These are phyloP conservation scores for Apiospora malaysiana DNA, from an alignment of 2,329 filamentous ascomycete species.

Conservation along the genomic window DNA sequence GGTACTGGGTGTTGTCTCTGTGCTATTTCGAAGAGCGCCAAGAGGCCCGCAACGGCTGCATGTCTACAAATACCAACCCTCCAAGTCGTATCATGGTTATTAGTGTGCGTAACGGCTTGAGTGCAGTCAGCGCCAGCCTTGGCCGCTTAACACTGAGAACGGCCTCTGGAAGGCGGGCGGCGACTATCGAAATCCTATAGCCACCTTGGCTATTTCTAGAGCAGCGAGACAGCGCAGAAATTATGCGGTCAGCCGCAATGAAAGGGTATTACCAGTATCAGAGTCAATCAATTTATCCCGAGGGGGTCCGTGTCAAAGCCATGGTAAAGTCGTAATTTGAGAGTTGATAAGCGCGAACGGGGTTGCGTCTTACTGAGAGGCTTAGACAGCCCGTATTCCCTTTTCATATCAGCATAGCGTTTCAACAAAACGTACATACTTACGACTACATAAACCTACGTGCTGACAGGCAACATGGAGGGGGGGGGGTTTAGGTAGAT, in stretches of 20 bases:
- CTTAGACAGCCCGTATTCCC: slow-evolving; percentile 17
- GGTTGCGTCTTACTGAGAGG: slow-evolving; percentile 15
- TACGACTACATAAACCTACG: slow-evolving; percentile 7
- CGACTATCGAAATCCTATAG: neutral
- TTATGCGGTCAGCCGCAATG: slow-evolving; percentile 16
- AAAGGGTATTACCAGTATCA: neutral
- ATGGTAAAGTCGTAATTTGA: slow-evolving; percentile 4
- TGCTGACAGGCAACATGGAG: slow-evolving; percentile 7
- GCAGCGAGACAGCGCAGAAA: slow-evolving; percentile 4
- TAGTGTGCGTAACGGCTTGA: slow-evolving; percentile 1
- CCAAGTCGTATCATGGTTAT: neutral
- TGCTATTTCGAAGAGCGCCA: neutral
- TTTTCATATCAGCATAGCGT: slow-evolving; percentile 9
- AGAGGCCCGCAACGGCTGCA: neutral
- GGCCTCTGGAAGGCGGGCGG: neutral
- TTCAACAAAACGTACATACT: slow-evolving; percentile 11
- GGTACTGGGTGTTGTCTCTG: neutral
- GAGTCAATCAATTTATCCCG: slow-evolving; percentile 14
- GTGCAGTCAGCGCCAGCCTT: neutral
- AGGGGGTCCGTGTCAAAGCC: slow-evolving; percentile 11
- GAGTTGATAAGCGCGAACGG: neutral
- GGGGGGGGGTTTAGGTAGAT: no score
- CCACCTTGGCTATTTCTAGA: slow-evolving; percentile 14
- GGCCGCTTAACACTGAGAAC: neutral
- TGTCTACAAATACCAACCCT: neutral